These are phyloP conservation scores for Coemansia guatemalensis DNA, from an alignment of 192 early-diverging fungal genomes.

Conservation along the genomic window DNA sequence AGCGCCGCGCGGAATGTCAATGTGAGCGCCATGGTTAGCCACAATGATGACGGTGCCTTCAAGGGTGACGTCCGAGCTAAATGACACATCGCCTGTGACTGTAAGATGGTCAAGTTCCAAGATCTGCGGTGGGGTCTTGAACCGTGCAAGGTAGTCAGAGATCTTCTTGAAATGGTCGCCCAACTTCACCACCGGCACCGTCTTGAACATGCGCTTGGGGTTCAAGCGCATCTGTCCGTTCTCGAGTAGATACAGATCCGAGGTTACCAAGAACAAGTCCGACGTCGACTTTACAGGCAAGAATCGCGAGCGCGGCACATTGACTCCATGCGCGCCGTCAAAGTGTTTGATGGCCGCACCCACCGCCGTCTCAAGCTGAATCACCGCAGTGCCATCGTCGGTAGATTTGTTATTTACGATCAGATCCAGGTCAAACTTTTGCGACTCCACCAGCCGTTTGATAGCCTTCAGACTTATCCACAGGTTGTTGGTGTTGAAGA, in stretches of 20 bases:
- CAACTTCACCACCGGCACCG: conserved; percentile 91
- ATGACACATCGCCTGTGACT: conserved; percentile 98
- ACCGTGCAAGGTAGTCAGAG: conserved; percentile 82
- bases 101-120: conserved; percentile 97
- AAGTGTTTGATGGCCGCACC: conserved; percentile 99
- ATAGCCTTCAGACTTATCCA: conserved; percentile 85
- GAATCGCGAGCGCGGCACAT: conserved; percentile 97
- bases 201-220: conserved; percentile 91
- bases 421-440: conserved; percentile 85
- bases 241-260: conserved; percentile 88
- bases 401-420: conserved; percentile 97
- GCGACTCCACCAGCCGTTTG: conserved; percentile 80
- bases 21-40: conserved; percentile 95
- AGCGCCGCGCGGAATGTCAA: conserved; percentile 93
- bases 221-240: conserved; percentile 93
- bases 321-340: conserved; percentile 89
- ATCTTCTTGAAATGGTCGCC: conserved; percentile 99
- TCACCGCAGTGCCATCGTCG: conserved; percentile 91
- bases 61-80: conserved; percentile 87
- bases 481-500: conserved; percentile 97
- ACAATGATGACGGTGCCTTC: conserved; percentile 98
- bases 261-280: conserved; percentile 95
- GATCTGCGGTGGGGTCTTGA: conserved; percentile 93
- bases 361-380: conserved; percentile 98
- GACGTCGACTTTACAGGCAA: conserved; percentile 98